Percentiles rank a stretch among this genome's conserved stretches.
Evolutionary conservation across 371 early-diverging fungal genomes (phyloP).

Genomic region (Neoconidiobolus thromboides): DNA sequence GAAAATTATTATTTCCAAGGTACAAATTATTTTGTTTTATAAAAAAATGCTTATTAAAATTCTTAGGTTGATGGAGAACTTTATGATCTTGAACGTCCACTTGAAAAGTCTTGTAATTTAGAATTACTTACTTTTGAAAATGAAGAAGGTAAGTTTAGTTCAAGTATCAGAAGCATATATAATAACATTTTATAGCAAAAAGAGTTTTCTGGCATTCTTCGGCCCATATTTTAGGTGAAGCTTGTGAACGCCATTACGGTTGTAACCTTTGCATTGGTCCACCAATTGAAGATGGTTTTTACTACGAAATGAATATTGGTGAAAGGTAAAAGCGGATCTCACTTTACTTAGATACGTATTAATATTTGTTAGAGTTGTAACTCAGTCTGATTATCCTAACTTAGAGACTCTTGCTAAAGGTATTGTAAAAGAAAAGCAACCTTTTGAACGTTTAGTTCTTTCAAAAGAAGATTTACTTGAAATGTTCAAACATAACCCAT

Average conservation of each 20-base stretch:
- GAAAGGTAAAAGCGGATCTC: conserved; percentile 25
- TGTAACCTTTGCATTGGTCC: conserved; percentile 97
- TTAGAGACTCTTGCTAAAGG: conserved; percentile 73
- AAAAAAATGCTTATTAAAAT: conserved; percentile 13
- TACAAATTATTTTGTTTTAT: conserved; percentile 11
- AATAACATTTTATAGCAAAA: conserved; percentile 23
- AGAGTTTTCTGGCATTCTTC: conserved; percentile 99
- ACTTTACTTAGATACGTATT: background rate
- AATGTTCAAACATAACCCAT: conserved; percentile 96
- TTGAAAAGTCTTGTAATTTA: conserved; percentile 62
- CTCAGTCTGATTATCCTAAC: conserved; percentile 61
- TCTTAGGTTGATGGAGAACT: conserved; percentile 55
- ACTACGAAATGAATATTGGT: conserved; percentile 88
- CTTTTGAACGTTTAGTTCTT: conserved; percentile 78
- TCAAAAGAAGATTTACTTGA: conserved; percentile 85
- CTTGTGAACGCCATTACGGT: conserved; percentile 90
- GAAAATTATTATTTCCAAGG: conserved; percentile 87
- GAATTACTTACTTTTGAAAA: conserved; percentile 93
- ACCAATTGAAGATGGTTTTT: conserved; percentile 97
- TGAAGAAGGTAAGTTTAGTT: conserved; percentile 44
- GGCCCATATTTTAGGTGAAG: conserved; percentile 98
- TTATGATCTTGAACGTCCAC: conserved; percentile 81
- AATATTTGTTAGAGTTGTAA: conserved; percentile 30
- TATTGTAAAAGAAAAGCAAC: conserved; percentile 90
- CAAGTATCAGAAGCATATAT: background rate